A percentile compares a stretch with the other conserved stretches of the same genome.
These are phyloP conservation scores for Clarireedia paspali DNA, from an alignment of 2,329 filamentous ascomycete genomes.

Conservation along the genomic window DNA sequence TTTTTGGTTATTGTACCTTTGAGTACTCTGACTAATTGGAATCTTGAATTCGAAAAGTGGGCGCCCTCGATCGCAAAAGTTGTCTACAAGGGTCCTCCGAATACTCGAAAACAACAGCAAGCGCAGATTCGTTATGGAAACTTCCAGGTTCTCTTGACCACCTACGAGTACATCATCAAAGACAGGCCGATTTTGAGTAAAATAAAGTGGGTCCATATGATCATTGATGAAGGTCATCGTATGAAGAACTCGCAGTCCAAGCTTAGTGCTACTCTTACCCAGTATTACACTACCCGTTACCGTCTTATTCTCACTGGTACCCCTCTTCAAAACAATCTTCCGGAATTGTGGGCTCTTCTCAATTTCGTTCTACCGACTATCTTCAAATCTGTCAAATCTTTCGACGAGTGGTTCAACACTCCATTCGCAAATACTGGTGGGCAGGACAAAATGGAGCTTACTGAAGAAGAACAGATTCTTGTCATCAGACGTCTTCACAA, in stretches of 20 bases:
- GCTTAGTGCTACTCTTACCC: slow-evolving; percentile 85
- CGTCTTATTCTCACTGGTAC: slow-evolving; percentile 96
- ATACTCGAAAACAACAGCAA: slow-evolving; percentile 79
- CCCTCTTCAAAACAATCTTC: slow-evolving; percentile 91
- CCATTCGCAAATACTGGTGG: slow-evolving; percentile 97
- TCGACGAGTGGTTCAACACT: slow-evolving; percentile 99
- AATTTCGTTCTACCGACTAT: slow-evolving; percentile 98
- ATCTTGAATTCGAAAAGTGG: slow-evolving; percentile 98
- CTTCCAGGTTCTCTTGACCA: slow-evolving; percentile 95
- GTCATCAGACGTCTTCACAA: slow-evolving; percentile 98
- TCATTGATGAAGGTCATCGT: slow-evolving; percentile 97
- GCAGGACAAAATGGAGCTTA: slow-evolving; percentile 97
- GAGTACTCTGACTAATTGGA: slow-evolving; percentile 98
- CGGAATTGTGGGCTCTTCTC: slow-evolving; percentile 93
- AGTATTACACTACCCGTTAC: slow-evolving; percentile 92
- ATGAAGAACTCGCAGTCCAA: slow-evolving; percentile 99
- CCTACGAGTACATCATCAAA: slow-evolving; percentile 99
- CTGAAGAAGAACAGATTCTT: slow-evolving; percentile 98
- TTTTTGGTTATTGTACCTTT: slow-evolving; percentile 96
- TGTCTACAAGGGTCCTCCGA: slow-evolving; percentile 95
- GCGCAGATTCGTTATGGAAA: slow-evolving; percentile 89
- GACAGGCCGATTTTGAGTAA: slow-evolving; percentile 91
- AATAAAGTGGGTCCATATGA: slow-evolving; percentile 99
- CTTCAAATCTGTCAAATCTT: slow-evolving; percentile 98
- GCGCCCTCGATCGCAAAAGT: slow-evolving; percentile 79